phyloP scores from a whole-genome alignment of 2,329 filamentous ascomycete genomes.

The Helotiales sp. region DNA sequence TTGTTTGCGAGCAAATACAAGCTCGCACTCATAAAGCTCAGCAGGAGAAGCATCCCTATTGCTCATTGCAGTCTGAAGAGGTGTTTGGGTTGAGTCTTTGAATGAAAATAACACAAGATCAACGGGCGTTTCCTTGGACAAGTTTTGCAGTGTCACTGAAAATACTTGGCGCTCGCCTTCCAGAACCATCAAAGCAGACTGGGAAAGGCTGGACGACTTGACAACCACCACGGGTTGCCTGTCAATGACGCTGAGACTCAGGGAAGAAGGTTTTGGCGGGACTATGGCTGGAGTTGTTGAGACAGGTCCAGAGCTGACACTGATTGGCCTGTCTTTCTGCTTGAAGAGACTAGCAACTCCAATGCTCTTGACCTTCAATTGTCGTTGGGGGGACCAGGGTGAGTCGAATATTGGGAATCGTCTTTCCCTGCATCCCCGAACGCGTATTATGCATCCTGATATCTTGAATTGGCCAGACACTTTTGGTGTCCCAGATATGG shows the following conservation, averaged over 20 bases:
- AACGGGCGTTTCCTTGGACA: conserved; percentile 70
- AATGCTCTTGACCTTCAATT: conserved; percentile 77
- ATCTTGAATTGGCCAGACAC: conserved; percentile 72
- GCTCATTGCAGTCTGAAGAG: conserved; percentile 74
- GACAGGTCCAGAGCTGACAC: conserved; percentile 42
- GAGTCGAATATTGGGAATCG: conserved; percentile 83
- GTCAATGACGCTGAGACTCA: conserved; percentile 76
- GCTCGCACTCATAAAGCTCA: conserved; percentile 85
- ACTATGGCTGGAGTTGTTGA: conserved; percentile 47
- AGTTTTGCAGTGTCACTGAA: conserved; percentile 79
- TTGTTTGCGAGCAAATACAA: conserved; percentile 76
- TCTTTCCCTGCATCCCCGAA: conserved; percentile 81
- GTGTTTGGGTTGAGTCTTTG: conserved; percentile 82
- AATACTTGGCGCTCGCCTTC: conserved; percentile 86
- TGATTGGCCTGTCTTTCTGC: conserved; percentile 40
- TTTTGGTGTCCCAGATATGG: conserved; percentile 71
- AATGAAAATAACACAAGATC: conserved; percentile 89
- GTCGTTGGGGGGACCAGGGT: conserved; percentile 73
- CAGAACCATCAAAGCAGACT: conserved; percentile 88
- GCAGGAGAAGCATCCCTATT: conserved; percentile 78
- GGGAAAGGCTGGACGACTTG: conserved; percentile 76
- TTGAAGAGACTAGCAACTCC: conserved; percentile 59
- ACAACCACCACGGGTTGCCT: conserved; percentile 79
- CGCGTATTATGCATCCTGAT: conserved; percentile 77
- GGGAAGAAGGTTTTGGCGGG: conserved; percentile 53